Conservation (phyloP, 768 basidiomycete species). For the Lactarius sanguifluus region DNA sequence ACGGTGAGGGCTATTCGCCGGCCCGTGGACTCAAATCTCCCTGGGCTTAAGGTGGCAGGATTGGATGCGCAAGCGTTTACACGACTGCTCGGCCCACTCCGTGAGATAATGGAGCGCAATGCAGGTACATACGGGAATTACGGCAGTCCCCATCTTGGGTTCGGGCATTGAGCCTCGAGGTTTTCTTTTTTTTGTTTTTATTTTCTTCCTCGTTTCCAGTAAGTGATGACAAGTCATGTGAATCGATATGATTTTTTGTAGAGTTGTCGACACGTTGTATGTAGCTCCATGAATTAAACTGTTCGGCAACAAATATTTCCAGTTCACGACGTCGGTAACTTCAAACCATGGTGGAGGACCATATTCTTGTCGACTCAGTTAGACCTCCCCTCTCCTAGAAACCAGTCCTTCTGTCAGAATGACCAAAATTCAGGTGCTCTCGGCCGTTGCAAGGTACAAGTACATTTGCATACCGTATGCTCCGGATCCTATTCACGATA, state of each 20-base stretch:
- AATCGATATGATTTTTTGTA: conserved; percentile 7
- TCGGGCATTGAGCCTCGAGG: conserved; percentile 8
- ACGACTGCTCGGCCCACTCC: conserved; percentile 85
- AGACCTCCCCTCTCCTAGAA: neutral
- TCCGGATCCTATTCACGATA: conserved; percentile 30
- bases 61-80: conserved; percentile 93
- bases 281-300: neutral
- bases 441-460: neutral
- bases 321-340: neutral
- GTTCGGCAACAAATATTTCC: neutral
- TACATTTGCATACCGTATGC: neutral
- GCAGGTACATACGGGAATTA: conserved; percentile 62
- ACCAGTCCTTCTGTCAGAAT: neutral
- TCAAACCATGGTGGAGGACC: neutral
- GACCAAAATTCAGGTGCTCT: neutral
- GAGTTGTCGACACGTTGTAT: neutral
- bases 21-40: conserved; percentile 41
- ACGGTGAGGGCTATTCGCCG: conserved; percentile 82
- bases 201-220: conserved; percentile 5
- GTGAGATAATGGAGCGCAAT: conserved; percentile 90
- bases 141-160: conserved; percentile 19
- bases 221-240: conserved; percentile 8
- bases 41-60: conserved; percentile 88
- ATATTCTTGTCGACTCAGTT: neutral
- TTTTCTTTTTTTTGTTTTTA: neutral